Base-by-base conservation (phyloP, 768 basidiomycete genomes). In the Brasilioporus rufonigricans region DNA sequence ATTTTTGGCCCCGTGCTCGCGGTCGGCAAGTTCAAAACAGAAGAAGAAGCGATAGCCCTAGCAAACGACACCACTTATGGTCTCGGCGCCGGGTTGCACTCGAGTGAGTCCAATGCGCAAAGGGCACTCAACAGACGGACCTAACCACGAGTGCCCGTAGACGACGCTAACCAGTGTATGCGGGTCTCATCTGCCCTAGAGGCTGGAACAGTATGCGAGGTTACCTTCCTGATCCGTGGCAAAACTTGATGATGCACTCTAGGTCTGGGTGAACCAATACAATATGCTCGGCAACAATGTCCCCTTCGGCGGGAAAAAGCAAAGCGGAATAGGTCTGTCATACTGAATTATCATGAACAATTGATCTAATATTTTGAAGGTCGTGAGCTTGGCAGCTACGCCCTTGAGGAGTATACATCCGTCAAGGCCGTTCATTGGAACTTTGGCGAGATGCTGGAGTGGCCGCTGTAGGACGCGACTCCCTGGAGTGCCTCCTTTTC, bases 301-400 rank as follows among this genome's bases (percentile, higher is more conserved):
- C 43, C 96, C 96, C 1, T 98, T 98, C 65, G 95, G 96, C 35
- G 96, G 95, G 23, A 96, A 90, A 77, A 96, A 95, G 73, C 88
- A 91, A 68, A 91, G 89, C 40, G 93, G 93, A 49, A 85, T 91
- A 64, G 87, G 90, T 89, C 61, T 54, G 62, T 49, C 9, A 0
- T 35, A 3, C 14, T 23, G 4, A 16, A 48, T 44, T 32, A 38
- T n/a, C 21, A 19, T 39, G 48, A n/a, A 55, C 12, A 19, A 29
- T 24, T 53, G 19, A 63, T 44, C 56, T 58, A 40, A 63, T 36
- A 8, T 27, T n/a, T 19, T 44, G 21, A 68, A 89, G 95, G 92
- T 38, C 85, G 93, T 50, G 93, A 95, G 69, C 83, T 95, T 52
- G 93, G 93, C 39, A 85, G 85, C 66, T 84, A 91, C 61, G 91